Evolutionary conservation across 768 basidiomycete species (phyloP).

Genomic region (Collybia mongolica): DNA sequence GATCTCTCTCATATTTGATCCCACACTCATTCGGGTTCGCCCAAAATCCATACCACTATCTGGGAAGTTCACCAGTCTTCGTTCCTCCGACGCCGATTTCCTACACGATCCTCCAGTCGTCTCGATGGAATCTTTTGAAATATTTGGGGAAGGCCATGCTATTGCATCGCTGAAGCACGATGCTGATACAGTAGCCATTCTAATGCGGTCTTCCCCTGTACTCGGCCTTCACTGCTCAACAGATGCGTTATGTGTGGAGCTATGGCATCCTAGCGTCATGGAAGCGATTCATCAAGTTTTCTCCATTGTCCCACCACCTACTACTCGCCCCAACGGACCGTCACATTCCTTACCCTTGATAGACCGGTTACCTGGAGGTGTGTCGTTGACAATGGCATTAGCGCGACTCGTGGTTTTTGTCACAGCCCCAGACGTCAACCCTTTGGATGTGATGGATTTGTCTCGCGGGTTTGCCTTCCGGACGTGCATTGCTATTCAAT

Average conservation of each 20-base stretch:
- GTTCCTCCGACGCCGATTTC: constrained; percentile 34
- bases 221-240: constrained; percentile 47
- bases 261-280: constrained; percentile 65
- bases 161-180: constrained; percentile 53
- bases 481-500: constrained; percentile 51
- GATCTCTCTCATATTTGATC: constrained; percentile 43
- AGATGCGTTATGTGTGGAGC: constrained; percentile 61
- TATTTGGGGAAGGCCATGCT: constrained; percentile 40
- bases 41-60: constrained; percentile 27
- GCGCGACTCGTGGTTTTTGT: constrained; percentile 64
- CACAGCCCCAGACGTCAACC: constrained; percentile 81
- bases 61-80: constrained; percentile 21
- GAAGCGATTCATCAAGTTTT: constrained; percentile 52
- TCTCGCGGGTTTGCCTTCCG: constrained; percentile 68
- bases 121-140: constrained; percentile 57
- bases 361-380: constrained; percentile 50
- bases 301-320: constrained; percentile 28
- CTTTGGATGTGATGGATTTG: constrained; percentile 59
- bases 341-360: constrained; percentile 24
- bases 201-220: constrained; percentile 42
- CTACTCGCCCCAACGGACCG: constrained; percentile 4
- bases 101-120: constrained; percentile 50
- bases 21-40: constrained; percentile 53
- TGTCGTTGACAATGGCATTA: constrained; percentile 56
- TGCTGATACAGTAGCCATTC: constrained; percentile 32